Percentiles rank a stretch among this genome's conserved stretches.
phyloP scores from a whole-genome alignment of 106 monocot genomes.

The Cymbidium sinense region DNA sequence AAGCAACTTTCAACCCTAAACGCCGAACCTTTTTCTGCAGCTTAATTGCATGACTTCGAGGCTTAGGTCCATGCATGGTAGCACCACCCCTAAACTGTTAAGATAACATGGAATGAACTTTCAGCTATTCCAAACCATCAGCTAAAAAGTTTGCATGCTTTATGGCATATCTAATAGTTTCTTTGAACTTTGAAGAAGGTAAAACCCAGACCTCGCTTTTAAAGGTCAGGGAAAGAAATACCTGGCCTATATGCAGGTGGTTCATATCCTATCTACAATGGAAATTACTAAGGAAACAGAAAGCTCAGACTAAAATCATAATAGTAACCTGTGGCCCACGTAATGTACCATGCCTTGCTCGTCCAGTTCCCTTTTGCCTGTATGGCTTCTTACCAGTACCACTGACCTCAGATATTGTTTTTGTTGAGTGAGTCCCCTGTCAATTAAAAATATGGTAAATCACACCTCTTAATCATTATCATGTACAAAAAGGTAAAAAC shows the following conservation, averaged over 20 bases:
- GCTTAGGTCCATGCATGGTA: constrained; percentile 89
- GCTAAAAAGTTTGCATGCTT: not conserved
- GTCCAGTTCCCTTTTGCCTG: constrained; percentile 88
- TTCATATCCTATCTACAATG: not conserved
- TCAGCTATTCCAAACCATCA: not conserved
- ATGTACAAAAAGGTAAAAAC: not conserved
- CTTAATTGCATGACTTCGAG: constrained; percentile 95
- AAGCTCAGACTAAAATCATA: not conserved
- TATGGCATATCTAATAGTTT: not conserved
- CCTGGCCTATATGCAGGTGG: not conserved
- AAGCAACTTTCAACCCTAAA: constrained; percentile 77
- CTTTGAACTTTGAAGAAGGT: not conserved
- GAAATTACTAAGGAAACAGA: not conserved
- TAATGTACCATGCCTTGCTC: constrained; percentile 88
- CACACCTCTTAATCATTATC: not conserved
- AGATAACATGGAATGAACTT: constrained; percentile 1
- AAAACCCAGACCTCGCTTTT: not conserved
- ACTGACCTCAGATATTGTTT: constrained; percentile 92
- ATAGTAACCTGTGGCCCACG: constrained; percentile 84
- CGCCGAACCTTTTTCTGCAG: constrained; percentile 88
- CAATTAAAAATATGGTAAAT: constrained; percentile 5
- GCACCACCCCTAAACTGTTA: constrained; percentile 89
- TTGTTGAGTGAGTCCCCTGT: constrained; percentile 94
- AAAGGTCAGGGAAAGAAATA: not conserved
- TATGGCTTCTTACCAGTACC: constrained; percentile 91